Evolutionary conservation across 2,329 filamentous ascomycete species (phyloP).

Genomic region (Exophiala bonariae): DNA sequence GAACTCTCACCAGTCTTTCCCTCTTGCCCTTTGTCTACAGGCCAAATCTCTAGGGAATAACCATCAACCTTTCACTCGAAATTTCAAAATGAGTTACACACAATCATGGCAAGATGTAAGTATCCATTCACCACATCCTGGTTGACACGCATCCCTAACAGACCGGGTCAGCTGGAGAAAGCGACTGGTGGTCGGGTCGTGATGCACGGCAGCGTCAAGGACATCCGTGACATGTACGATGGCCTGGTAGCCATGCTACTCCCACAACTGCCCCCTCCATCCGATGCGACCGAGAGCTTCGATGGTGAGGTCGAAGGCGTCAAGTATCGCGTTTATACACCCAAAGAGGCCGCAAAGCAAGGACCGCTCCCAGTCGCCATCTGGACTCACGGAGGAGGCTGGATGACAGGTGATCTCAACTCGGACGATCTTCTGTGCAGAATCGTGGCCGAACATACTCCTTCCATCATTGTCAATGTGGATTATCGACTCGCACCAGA

Average conservation of each 20-base stretch:
- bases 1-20: too few species aligned
- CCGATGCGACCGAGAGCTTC: conserved; percentile 23
- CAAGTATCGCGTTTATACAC: conserved; percentile 24
- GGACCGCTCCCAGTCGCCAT: conserved; percentile 25
- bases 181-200: conserved; percentile 20
- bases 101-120: conserved; percentile 26
- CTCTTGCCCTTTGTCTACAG: not conserved
- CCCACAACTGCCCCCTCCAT: conserved; percentile 20
- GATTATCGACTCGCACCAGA: conserved; percentile 33
- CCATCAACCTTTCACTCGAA: not conserved
- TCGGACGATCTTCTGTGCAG: conserved; percentile 38
- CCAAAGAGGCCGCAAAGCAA: conserved; percentile 22
- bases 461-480: conserved; percentile 38
- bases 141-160: not conserved
- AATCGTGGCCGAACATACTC: conserved; percentile 31
- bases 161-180: conserved; percentile 27
- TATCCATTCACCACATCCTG: not conserved
- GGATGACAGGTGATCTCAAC: conserved; percentile 35
- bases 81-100: conserved; percentile 20
- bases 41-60: too few species aligned
- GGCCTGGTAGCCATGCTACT: conserved; percentile 19
- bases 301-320: conserved; percentile 25
- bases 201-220: conserved; percentile 21
- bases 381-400: conserved; percentile 31
- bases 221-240: conserved; percentile 21